Conservation (phyloP, 2,329 filamentous ascomycete species). For the Verticillium albo-atrum region DNA sequence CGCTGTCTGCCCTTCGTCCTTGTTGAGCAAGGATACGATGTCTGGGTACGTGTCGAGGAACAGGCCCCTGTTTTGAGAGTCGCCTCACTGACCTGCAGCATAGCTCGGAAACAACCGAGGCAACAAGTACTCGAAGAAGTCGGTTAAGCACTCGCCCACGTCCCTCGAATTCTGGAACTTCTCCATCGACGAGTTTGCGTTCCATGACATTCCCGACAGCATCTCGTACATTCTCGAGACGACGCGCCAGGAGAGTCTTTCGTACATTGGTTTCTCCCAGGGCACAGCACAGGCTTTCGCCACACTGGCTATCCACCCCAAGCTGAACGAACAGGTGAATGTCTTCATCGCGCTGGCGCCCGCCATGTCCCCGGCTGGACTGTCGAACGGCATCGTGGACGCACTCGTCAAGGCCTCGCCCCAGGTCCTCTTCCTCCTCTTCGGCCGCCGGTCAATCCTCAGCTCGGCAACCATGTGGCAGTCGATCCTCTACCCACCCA, state of each 20-base stretch:
- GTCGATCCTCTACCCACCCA: slow-evolving; percentile 86
- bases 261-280: slow-evolving; percentile 96
- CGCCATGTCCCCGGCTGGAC: slow-evolving; percentile 90
- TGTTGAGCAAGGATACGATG: slow-evolving; percentile 88
- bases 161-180: slow-evolving; percentile 90
- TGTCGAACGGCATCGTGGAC: slow-evolving; percentile 87
- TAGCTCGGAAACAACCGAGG: slow-evolving; percentile 94
- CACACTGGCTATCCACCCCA: slow-evolving; percentile 84
- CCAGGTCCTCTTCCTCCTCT: slow-evolving; percentile 85
- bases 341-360: slow-evolving; percentile 95
- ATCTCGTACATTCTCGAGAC: slow-evolving; percentile 87
- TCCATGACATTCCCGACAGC: slow-evolving; percentile 93
- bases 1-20: slow-evolving; percentile 84
- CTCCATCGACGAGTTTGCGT: slow-evolving; percentile 96
- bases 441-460: slow-evolving; percentile 86
- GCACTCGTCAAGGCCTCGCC: slow-evolving; percentile 91
- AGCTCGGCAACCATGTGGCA: slow-evolving; percentile 97
- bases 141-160: slow-evolving; percentile 68
- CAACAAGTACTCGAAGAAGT: slow-evolving; percentile 99
- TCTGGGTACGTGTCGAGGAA: slow-evolving; percentile 63
- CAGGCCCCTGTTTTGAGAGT: background rate
- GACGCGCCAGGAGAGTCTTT: slow-evolving; percentile 77
- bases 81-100: background rate
- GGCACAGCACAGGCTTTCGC: slow-evolving; percentile 97
- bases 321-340: slow-evolving; percentile 87